Conservation (phyloP, 768 basidiomycete species). For the Leucosporidium scottii region DNA sequence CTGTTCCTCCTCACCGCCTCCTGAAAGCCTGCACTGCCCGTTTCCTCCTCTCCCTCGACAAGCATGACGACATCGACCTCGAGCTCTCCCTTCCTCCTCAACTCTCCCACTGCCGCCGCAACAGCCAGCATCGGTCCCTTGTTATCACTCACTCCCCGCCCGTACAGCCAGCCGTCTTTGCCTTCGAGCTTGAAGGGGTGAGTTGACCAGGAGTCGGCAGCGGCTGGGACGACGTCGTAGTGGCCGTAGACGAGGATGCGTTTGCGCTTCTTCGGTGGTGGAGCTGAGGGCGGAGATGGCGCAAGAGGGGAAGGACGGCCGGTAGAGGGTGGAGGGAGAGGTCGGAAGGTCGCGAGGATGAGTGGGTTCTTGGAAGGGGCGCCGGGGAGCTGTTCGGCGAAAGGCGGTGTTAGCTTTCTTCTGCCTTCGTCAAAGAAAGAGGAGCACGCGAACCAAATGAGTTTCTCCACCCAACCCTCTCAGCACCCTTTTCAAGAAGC, state of each 20-base stretch:
- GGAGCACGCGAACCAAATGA: constrained; percentile 43
- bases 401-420: background rate
- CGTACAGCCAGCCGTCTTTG: constrained; percentile 81
- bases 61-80: constrained; percentile 81
- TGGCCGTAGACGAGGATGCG: constrained; percentile 87
- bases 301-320: too few relatives aligned
- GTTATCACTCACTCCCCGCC: constrained; percentile 82
- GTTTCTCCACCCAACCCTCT: constrained; percentile 80
- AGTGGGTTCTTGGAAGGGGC: constrained; percentile 73
- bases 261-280: constrained; percentile 43
- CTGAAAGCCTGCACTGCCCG: constrained; percentile 78
- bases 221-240: constrained; percentile 89
- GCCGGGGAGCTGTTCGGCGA: constrained; percentile 57
- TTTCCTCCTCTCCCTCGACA: constrained; percentile 94
- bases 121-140: constrained; percentile 90
- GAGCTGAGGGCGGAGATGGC: too few relatives aligned
- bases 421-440: background rate
- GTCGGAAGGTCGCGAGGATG: constrained; percentile 74
- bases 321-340: too few relatives aligned
- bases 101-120: constrained; percentile 78
- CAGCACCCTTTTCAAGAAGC: constrained; percentile 83
- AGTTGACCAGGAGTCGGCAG: constrained; percentile 62
- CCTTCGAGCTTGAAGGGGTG: constrained; percentile 78
- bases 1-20: constrained; percentile 53
- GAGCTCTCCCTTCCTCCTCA: constrained; percentile 64